Conservation (phyloP, 164 flowering plant species). For the Vitis labrusca region DNA sequence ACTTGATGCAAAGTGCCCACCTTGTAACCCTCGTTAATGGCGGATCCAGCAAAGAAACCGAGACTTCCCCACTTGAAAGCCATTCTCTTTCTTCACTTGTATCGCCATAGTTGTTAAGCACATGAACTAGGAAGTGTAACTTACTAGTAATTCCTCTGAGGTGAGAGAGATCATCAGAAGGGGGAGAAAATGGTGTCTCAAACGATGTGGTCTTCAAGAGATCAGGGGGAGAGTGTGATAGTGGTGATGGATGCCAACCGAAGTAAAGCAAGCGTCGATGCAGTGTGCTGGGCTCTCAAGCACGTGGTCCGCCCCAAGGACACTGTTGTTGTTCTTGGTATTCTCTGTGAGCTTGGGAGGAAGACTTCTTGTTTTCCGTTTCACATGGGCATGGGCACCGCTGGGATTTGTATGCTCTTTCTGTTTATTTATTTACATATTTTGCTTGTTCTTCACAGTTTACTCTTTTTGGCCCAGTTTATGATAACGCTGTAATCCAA, state of each 20-base stretch:
- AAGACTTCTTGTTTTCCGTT: slow-evolving; percentile 40
- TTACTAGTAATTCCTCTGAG: too few relatives aligned
- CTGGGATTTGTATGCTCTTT: slow-evolving; percentile 30
- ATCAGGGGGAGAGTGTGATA: slow-evolving; percentile 34
- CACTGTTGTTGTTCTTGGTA: slow-evolving; percentile 40
- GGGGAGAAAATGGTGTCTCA: not conserved
- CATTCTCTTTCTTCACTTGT: not conserved
- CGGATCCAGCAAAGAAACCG: slow-evolving; percentile 15
- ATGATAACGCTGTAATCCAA: not conserved
- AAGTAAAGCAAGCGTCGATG: slow-evolving; percentile 24
- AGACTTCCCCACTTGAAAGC: not conserved
- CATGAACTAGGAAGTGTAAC: too few relatives aligned
- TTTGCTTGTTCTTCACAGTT: too few relatives aligned
- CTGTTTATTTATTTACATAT: not conserved
- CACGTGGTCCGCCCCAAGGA: slow-evolving; percentile 45
- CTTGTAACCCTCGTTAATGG: slow-evolving; percentile 4
- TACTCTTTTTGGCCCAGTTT: too few relatives aligned
- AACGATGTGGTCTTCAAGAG: not conserved
- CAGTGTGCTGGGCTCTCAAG: slow-evolving; percentile 44
- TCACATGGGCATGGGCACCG: slow-evolving; percentile 28
- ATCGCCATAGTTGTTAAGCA: too few relatives aligned
- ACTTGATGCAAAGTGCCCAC: not conserved
- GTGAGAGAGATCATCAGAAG: too few relatives aligned
- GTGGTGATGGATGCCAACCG: slow-evolving; percentile 46
- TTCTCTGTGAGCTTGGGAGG: slow-evolving; percentile 33